Evolutionary conservation across 139 green algal genomes (phyloP), one percentile per base, ranked within the genome.

Genomic region (Picochlorum sp.): DNA sequence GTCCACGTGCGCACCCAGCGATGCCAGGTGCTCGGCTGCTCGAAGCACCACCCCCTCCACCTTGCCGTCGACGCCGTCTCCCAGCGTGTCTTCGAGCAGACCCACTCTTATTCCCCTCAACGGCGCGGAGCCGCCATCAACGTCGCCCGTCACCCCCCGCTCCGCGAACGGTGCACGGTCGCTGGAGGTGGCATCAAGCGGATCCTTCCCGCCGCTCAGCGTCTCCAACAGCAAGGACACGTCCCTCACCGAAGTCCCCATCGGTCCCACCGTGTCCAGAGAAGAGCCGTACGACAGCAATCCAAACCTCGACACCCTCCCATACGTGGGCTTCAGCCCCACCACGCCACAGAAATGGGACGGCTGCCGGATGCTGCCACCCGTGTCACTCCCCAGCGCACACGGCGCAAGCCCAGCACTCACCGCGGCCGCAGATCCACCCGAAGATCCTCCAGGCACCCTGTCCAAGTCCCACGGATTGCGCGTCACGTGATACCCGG

Each of bases 311-410:
- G 84, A 95, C 13, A 98, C 83, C 0, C 79, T 78, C 3, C 94
- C 94, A 58, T 98, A 99, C 2, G 85, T 97, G 6, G 94, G 94
- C 81, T 99, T 99, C 9, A 99, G 49, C 4, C 94, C 94, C 9
- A 98, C 90, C 2, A 95, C 79, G 6, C 94, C 94, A 63, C 92
- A 98, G 66, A 97, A 98, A 65, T 86, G 81, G 0, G 94, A 92
- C 10, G 94, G 94, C 78, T 96, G 90, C 3, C 94, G 75, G 24
- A 99, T 94, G 75, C 75, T 88, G 55, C 94, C 94, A 41, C 94
- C 89, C 26, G 94, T 99, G 68, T 99, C 94, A 30, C 62, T 87
- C 23, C 94, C 94, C 3, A 99, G 76, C 4, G 88, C 78, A 6
- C 67, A 84, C 2, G 71, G 74, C 62, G 75, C 88, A 65, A 91